Percentiles rank a stretch among this genome's conserved stretches.
Evolutionary conservation across 1,139 yeast genomes (phyloP).

Genomic region (Meyerozyma guilliermondii): DNA sequence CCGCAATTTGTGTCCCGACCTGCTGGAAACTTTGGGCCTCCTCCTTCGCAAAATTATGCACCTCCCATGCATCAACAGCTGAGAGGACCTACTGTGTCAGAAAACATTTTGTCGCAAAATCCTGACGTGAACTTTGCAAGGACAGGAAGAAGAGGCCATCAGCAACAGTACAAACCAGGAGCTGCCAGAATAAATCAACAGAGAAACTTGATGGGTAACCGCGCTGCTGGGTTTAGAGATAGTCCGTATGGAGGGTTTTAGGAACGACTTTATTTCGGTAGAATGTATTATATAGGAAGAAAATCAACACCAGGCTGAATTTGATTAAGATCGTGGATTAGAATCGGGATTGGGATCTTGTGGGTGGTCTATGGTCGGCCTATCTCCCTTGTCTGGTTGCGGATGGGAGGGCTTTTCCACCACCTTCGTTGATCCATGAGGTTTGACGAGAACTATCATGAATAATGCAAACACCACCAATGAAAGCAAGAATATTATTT

Average conservation of each 20-base stretch:
- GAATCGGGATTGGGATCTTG: background rate
- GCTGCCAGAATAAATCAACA: slow-evolving; percentile 6
- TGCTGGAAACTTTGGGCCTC: slow-evolving; percentile 1
- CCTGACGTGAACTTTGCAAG: slow-evolving; percentile 46
- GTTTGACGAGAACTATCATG: slow-evolving; percentile 67
- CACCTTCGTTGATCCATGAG: slow-evolving; percentile 29
- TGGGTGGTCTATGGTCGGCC: background rate
- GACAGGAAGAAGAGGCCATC: slow-evolving; percentile 17
- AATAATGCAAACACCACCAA: slow-evolving; percentile 70
- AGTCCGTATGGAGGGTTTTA: slow-evolving; percentile 8
- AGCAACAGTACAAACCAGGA: slow-evolving; percentile 10
- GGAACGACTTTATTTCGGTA: slow-evolving; percentile 1
- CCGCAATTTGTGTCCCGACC: slow-evolving; percentile 1
- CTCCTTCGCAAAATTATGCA: background rate
- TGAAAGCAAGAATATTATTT: slow-evolving; percentile 67
- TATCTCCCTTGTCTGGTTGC: background rate
- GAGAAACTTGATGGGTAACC: background rate
- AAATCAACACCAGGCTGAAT: background rate
- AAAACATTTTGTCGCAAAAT: slow-evolving; percentile 42
- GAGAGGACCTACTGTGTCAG: slow-evolving; percentile 37
- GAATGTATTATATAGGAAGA: slow-evolving; percentile 1
- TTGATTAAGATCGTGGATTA: too few species aligned
- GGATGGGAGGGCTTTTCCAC: slow-evolving; percentile 16
- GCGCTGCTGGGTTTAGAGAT: slow-evolving; percentile 6
- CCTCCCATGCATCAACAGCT: slow-evolving; percentile 7